Evolutionary conservation across 2,329 filamentous ascomycete species (phyloP), one percentile per base, ranked within the genome.

Genomic region (Meredithiella fracta): DNA sequence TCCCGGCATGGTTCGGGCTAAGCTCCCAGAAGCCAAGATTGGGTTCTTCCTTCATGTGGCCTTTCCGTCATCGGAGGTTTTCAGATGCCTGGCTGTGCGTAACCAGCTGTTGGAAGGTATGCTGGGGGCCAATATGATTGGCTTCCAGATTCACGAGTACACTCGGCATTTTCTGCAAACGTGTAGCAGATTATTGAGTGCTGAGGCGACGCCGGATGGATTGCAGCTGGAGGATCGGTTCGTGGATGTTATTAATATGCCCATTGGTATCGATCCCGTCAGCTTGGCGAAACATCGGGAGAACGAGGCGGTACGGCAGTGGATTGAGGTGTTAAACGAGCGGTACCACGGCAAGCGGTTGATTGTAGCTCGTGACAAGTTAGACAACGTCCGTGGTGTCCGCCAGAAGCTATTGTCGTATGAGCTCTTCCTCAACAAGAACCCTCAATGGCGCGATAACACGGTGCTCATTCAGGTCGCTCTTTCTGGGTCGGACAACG

Each of bases 21-120:
- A 90, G 72, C 75, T 92, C 8, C 90, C 91, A 0, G 88, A 96
- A 61, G 91, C 91, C 15, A 86, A 94, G 70, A 96, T 97, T 63
- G 91, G 91, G 9, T 92, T 97, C 72, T 97, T 96, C 71, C 72
- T 97, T 15, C 91, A 97, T 65, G 88, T 91, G 26, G 89, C 91
- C 0, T 97, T 97, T 68, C 91, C 91, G 0, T 96, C 91, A 0
- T 96, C 91, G 0, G 91, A 97, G 65, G 88, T 97, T 1, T 97
- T 97, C 70, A 80, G 91, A 51, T 97, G 91, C 67, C 72, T 97
- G 22, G 86, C 91, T 2, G 83, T 88, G 9, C 85, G 91, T 58
- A 90, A 85, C 62, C 79, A 95, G 67, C 77, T 97, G 8, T 77
- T 97, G 1, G 85, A 95, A 62, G 91, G 92, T 56, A 91, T 97